These are phyloP conservation scores for Modicella reniformis DNA, from an alignment of 371 early-diverging fungal genomes.

Conservation along the genomic window DNA sequence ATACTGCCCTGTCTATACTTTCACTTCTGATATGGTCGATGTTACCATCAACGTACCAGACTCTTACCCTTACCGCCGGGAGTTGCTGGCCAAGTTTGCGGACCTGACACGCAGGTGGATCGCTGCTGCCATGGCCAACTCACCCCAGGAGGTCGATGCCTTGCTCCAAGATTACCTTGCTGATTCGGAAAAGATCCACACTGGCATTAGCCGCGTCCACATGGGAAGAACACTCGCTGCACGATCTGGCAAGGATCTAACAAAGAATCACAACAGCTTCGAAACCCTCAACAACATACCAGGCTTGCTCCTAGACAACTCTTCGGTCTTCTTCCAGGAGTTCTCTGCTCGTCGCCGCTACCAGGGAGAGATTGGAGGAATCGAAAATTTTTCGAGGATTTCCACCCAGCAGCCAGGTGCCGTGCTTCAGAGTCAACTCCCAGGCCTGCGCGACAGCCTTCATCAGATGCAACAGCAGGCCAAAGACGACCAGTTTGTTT, in stretches of 20 bases:
- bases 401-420: conserved; percentile 26
- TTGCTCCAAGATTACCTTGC: conserved; percentile 75
- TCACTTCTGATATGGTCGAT: conserved; percentile 69
- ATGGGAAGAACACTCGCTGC: conserved; percentile 81
- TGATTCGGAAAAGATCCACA: conserved; percentile 61
- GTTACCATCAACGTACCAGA: conserved; percentile 82
- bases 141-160: conserved; percentile 71
- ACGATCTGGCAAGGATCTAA: conserved; percentile 69
- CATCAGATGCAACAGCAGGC: conserved; percentile 56
- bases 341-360: conserved; percentile 68
- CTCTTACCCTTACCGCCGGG: conserved; percentile 77
- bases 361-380: conserved; percentile 68
- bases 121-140: conserved; percentile 57
- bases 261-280: conserved; percentile 59
- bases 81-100: conserved; percentile 69
- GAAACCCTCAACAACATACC: conserved; percentile 58
- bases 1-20: conserved; percentile 80
- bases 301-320: conserved; percentile 58
- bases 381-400: conserved; percentile 50
- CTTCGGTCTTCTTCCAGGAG: conserved; percentile 69
- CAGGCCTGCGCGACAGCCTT: conserved; percentile 55
- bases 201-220: conserved; percentile 67
- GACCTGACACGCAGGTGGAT: conserved; percentile 79
- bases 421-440: conserved; percentile 54
- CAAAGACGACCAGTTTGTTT: conserved; percentile 56